phyloP scores from a whole-genome alignment of 164 flowering plant species.

The Nelumbo lutea region DNA sequence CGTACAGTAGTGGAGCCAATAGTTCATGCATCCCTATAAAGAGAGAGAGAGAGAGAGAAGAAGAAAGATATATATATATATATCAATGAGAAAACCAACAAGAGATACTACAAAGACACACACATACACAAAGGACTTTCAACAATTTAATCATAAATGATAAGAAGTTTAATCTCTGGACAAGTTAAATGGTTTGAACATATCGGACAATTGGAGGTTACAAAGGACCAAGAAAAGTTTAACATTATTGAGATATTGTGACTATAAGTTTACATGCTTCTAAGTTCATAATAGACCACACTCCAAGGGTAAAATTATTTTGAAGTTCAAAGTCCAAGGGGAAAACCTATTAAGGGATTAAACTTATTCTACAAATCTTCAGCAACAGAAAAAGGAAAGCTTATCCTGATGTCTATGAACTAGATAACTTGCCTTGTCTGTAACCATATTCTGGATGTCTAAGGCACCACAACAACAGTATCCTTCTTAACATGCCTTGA shows the following conservation, averaged over 20 bases:
- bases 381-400: not conserved
- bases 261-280: not conserved
- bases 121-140: not conserved
- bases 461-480: conserved; percentile 87
- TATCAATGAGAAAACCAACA: not conserved
- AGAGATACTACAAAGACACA: not conserved
- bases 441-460: conserved; percentile 85
- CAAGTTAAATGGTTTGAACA: not conserved
- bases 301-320: not conserved
- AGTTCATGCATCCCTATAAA: conserved; percentile 95
- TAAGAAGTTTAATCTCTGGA: too few species aligned
- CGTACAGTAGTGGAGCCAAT: conserved; percentile 85
- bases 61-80: not conserved
- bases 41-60: not conserved
- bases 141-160: too few species aligned
- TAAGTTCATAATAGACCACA: not conserved
- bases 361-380: not conserved
- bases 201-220: not conserved
- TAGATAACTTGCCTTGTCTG: conserved; percentile 58
- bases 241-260: not conserved
- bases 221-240: not conserved
- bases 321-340: not conserved
- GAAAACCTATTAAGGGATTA: not conserved
- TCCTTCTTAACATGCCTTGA: conserved; percentile 79
- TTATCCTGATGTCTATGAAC: not conserved